Percentiles rank a stretch among this genome's conserved stretches.
Evolutionary conservation across 1,284 basidiomycete genomes (phyloP).

Genomic region (Pseudozyma hubeiensis): DNA sequence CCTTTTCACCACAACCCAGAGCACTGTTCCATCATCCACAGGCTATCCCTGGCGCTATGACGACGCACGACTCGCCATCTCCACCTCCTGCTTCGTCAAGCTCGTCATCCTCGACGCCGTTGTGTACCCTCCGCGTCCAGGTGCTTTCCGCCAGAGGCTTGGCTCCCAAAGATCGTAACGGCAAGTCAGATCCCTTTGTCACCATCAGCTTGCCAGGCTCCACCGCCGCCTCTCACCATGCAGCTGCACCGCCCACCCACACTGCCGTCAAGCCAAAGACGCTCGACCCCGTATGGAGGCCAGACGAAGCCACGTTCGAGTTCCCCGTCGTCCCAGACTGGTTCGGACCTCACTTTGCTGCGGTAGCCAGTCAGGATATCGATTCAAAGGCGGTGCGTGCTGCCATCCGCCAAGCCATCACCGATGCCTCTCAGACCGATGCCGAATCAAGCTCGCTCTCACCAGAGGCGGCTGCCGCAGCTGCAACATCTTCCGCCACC

Average conservation of each 20-base stretch:
- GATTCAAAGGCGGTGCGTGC: constrained; percentile 33
- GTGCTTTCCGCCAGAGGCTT: constrained; percentile 70
- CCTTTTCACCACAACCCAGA: neutral
- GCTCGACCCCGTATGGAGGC: constrained; percentile 78
- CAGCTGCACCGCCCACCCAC: constrained; percentile 74
- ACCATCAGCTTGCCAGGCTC: constrained; percentile 60
- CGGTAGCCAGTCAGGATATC: constrained; percentile 63
- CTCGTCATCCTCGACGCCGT: constrained; percentile 12
- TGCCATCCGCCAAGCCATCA: constrained; percentile 26
- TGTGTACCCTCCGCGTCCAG: constrained; percentile 58
- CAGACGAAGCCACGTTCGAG: constrained; percentile 56
- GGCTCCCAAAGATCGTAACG: constrained; percentile 72
- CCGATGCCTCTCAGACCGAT: neutral
- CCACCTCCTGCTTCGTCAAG: constrained; percentile 9
- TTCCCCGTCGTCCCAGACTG: constrained; percentile 56
- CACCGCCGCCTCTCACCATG: constrained; percentile 21
- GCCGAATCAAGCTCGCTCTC: neutral
- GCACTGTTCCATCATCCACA: neutral
- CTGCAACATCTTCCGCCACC: neutral
- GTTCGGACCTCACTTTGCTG: constrained; percentile 71
- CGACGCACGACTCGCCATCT: neutral
- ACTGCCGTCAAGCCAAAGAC: constrained; percentile 85
- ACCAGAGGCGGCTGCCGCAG: neutral
- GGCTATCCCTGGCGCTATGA: neutral
- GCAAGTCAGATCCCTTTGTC: constrained; percentile 67